Percentiles rank a stretch among this genome's conserved stretches.
Evolutionary conservation across 2,329 filamentous ascomycete genomes (phyloP).

Genomic region (Pseudopithomyces maydicus): DNA sequence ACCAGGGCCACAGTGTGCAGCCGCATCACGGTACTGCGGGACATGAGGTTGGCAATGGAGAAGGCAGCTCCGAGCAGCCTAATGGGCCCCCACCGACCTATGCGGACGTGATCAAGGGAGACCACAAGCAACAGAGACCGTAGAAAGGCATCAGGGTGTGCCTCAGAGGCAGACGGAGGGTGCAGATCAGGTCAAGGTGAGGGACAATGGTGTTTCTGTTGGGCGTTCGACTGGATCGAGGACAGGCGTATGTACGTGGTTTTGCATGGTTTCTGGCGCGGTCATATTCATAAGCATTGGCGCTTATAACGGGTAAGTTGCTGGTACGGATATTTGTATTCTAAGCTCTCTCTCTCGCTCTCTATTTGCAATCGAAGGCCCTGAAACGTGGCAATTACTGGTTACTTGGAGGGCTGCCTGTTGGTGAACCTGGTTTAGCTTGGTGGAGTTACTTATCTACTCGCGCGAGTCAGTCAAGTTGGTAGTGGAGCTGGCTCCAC

Average conservation of each 20-base stretch:
- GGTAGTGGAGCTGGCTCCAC: too few species aligned
- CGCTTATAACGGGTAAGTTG: not conserved
- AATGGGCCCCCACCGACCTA: slow-evolving; percentile 77
- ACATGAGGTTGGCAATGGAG: slow-evolving; percentile 19
- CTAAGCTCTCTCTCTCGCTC: too few species aligned
- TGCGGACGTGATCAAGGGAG: slow-evolving; percentile 84
- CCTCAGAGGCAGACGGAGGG: not conserved
- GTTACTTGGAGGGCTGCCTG: too few species aligned
- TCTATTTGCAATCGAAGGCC: too few species aligned
- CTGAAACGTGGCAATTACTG: too few species aligned
- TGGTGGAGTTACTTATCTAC: too few species aligned
- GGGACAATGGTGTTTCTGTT: not conserved
- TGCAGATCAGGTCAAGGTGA: not conserved
- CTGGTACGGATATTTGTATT: too few species aligned
- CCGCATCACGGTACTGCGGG: slow-evolving; percentile 17
- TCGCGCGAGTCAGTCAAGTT: too few species aligned
- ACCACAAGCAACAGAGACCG: slow-evolving; percentile 79
- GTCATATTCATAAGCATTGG: not conserved
- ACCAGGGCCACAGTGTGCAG: slow-evolving; percentile 10
- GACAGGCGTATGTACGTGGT: not conserved
- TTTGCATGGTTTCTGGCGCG: not conserved
- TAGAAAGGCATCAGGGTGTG: slow-evolving; percentile 13
- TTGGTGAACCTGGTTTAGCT: too few species aligned
- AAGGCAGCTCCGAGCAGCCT: slow-evolving; percentile 33
- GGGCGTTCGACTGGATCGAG: not conserved